Percentiles rank a stretch among this genome's conserved stretches.
Evolutionary conservation across 768 basidiomycete genomes (phyloP).

Genomic region (Pisolithus albus): DNA sequence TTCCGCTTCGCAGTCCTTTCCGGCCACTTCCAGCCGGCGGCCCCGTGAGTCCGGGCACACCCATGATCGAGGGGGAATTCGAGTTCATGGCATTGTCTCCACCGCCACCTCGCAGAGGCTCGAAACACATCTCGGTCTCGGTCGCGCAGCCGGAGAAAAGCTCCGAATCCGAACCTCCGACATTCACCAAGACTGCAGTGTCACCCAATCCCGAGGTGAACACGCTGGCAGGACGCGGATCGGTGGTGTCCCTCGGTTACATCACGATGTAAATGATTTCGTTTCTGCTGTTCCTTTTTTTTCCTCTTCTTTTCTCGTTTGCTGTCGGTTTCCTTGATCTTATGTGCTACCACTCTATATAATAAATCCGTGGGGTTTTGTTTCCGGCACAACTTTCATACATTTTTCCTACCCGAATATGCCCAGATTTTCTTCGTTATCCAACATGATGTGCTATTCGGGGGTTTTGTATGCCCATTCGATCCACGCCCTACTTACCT

Average conservation of each 20-base stretch:
- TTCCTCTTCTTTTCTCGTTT: not conserved
- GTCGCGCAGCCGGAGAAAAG: slow-evolving; percentile 8
- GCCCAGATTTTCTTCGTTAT: not conserved
- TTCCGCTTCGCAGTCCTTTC: slow-evolving; percentile 15
- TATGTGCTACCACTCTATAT: not conserved
- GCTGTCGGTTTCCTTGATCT: not conserved
- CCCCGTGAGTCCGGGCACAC: slow-evolving; percentile 3
- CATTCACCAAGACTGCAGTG: slow-evolving; percentile 1
- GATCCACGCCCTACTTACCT: not conserved
- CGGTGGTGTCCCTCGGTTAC: slow-evolving; percentile 48
- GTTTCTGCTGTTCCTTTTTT: slow-evolving; percentile 2
- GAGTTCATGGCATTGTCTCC: slow-evolving; percentile 52
- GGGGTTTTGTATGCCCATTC: not conserved
- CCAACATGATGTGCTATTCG: not conserved
- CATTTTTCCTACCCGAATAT: not conserved
- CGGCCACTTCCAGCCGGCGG: slow-evolving; percentile 19
- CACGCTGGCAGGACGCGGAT: slow-evolving; percentile 33
- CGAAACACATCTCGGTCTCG: slow-evolving; percentile 36
- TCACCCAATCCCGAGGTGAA: slow-evolving; percentile 8
- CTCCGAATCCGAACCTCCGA: slow-evolving; percentile 7
- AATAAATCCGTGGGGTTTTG: slow-evolving; percentile 11
- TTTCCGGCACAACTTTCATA: not conserved
- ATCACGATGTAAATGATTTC: slow-evolving; percentile 28
- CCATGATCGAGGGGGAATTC: slow-evolving; percentile 22
- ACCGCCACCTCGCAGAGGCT: slow-evolving; percentile 51